These are phyloP conservation scores for Cryptococcus jaspeensis DNA, from an alignment of 1,284 basidiomycete genomes.

Conservation along the genomic window DNA sequence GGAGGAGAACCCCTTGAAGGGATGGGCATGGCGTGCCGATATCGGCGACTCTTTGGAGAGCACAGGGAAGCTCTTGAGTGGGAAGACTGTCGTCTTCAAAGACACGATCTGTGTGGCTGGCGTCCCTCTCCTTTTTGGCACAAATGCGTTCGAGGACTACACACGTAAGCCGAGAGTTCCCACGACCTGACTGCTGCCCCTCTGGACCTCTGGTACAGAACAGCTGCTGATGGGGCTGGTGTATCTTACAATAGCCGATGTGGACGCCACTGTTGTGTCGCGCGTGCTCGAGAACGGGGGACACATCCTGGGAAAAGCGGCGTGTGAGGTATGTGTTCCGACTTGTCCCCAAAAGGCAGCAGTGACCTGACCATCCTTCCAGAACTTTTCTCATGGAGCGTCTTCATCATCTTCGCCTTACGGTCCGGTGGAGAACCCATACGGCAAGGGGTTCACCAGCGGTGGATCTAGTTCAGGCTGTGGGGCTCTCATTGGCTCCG, in stretches of 20 bases:
- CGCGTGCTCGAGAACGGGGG: slow-evolving; percentile 56
- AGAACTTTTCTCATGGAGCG: slow-evolving; percentile 52
- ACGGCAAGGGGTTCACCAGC: slow-evolving; percentile 53
- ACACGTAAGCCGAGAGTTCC: no score
- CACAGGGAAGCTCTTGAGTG: no score
- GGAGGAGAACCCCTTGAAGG: no score
- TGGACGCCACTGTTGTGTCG: slow-evolving; percentile 55
- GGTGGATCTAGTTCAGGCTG: slow-evolving; percentile 56
- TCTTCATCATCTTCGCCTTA: slow-evolving; percentile 39
- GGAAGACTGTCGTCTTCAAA: no score
- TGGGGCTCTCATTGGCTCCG: slow-evolving; percentile 52
- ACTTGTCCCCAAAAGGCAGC: slow-evolving; percentile 17
- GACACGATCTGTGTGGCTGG: no score
- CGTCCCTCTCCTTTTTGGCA: slow-evolving; percentile 31
- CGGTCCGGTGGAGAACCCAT: slow-evolving; percentile 54
- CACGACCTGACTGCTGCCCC: no score
- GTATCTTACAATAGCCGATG: no score
- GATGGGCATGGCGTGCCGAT: no score
- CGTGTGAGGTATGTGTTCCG: slow-evolving; percentile 42
- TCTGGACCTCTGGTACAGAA: no score
- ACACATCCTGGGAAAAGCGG: slow-evolving; percentile 52
- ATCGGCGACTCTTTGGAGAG: no score
- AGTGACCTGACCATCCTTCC: slow-evolving; percentile 6
- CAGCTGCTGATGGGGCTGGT: no score
- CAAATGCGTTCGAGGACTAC: slow-evolving; percentile 26